Evolutionary conservation across 768 basidiomycete species (phyloP).

Genomic region (Gymnopilus dilepis): DNA sequence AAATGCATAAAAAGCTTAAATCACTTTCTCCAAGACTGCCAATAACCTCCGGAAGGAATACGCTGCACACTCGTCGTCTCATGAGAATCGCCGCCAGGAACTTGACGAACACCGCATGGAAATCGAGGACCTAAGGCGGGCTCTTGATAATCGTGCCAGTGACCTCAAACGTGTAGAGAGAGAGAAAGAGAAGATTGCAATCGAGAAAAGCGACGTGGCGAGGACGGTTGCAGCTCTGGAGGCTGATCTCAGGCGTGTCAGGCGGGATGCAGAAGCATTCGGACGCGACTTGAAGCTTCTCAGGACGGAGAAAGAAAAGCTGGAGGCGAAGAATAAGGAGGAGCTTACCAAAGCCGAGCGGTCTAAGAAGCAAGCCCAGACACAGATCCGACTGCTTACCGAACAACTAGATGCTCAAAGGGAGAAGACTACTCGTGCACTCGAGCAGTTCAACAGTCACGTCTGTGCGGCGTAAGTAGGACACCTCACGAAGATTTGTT

Average conservation of each 20-base stretch:
- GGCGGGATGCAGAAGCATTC: constrained; percentile 76
- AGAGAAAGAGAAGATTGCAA: constrained; percentile 64
- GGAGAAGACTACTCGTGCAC: constrained; percentile 48
- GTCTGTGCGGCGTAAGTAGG: constrained; percentile 62
- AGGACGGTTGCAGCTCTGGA: constrained; percentile 72
- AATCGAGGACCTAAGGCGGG: constrained; percentile 76
- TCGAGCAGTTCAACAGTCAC: constrained; percentile 57
- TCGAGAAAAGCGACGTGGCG: constrained; percentile 70
- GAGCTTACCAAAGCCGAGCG: constrained; percentile 64
- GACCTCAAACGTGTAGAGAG: constrained; percentile 68
- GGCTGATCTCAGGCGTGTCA: constrained; percentile 75
- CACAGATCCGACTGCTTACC: constrained; percentile 67
- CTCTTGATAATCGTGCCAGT: constrained; percentile 62
- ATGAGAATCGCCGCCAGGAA: constrained; percentile 74
- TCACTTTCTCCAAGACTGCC: constrained; percentile 48
- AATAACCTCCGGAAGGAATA: constrained; percentile 61
- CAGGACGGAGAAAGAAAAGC: constrained; percentile 67
- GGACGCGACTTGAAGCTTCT: constrained; percentile 77
- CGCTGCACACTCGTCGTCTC: constrained; percentile 62
- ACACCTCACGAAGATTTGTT: neutral
- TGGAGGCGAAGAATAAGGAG: constrained; percentile 58
- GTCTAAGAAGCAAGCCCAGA: constrained; percentile 67
- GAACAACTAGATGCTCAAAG: constrained; percentile 68
- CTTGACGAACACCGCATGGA: constrained; percentile 75
- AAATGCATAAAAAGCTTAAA: neutral